Base-by-base conservation (phyloP, 1,139 yeast species). In the Scheffersomyces parashehatae region DNA sequence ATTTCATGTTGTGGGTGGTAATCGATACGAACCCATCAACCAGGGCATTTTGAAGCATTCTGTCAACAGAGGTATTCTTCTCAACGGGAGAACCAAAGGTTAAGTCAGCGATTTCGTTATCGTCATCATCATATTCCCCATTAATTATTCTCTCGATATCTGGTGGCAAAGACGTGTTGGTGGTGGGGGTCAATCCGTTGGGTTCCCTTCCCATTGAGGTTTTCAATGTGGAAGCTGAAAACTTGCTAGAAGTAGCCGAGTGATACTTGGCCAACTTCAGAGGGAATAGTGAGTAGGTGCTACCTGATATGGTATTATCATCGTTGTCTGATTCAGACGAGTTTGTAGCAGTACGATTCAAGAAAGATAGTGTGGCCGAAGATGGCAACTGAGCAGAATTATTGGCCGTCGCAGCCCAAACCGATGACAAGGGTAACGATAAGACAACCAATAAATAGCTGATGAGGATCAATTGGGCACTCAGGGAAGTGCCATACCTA, bases 331-430 rank as follows among this genome's bases (percentile, higher is more conserved):
- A 29, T 5, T 24, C 33, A 9, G 36, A 31, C 9, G 16, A 26
- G 16, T 43, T 37, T n/a, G 51, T 42, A 13, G 14, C 15, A 29
- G 52, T 42, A 16, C 60, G 50, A 13, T 53, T 53, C 8, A 57
- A 44, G 12, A 61, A 56, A 4, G 58, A 51, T 35, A 5, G 68
- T 53, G 12, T 33, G 4, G 35, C 35, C 4, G 60, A 62, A 10
- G 76, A 65, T 10, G 54, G 52, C 5, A 54, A 54, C 5, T 46
- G 44, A 5, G 75, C 58, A 2, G 68, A 50, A 42, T 75, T 75
- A 51, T 80, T 81, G 2, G 82, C 75, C n/a, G 83, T 64, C 3
- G 78, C 65, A 1, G 97, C 96, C 97, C 97, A 90, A 75, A 89
- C 77, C 0, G 96, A 82, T 0, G 96, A 82, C 40, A 90, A 66